phyloP scores from a whole-genome alignment of 176 grass and related monocot species.

The Oryza coarctata region DNA sequence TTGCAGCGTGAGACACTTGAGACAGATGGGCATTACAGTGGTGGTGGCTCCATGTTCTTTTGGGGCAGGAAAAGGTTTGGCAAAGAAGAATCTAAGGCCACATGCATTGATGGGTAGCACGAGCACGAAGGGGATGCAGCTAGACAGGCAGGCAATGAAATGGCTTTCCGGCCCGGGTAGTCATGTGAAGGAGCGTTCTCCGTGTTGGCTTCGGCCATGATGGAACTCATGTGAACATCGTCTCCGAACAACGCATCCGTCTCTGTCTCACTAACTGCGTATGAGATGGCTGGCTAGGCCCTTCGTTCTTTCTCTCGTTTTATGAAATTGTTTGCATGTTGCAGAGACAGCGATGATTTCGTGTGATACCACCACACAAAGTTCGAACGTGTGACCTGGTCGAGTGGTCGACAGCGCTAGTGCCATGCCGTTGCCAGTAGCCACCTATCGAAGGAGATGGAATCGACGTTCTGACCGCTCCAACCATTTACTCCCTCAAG shows the following conservation, averaged over 20 bases:
- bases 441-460: not conserved
- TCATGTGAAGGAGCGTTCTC: slow-evolving; percentile 35
- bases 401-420: not conserved
- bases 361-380: not conserved
- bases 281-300: slow-evolving; percentile 16
- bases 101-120: slow-evolving; percentile 31
- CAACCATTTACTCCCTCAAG: not conserved
- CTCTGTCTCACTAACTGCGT: slow-evolving; percentile 18
- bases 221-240: slow-evolving; percentile 47
- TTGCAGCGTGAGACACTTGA: not conserved
- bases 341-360: not conserved
- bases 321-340: not conserved
- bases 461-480: not conserved
- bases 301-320: not conserved
- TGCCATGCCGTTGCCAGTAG: not conserved
- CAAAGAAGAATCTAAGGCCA: slow-evolving; percentile 14
- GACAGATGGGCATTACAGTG: not conserved
- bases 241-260: not conserved
- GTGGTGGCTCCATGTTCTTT: not conserved
- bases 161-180: not conserved
- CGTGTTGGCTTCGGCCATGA: slow-evolving; percentile 22
- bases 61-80: not conserved
- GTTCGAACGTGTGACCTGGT: not conserved
- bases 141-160: too few relatives aligned
- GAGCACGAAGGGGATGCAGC: not conserved